These are phyloP conservation scores for Penicillium sp. DNA, from an alignment of 2,329 filamentous ascomycete genomes.

Conservation along the genomic window DNA sequence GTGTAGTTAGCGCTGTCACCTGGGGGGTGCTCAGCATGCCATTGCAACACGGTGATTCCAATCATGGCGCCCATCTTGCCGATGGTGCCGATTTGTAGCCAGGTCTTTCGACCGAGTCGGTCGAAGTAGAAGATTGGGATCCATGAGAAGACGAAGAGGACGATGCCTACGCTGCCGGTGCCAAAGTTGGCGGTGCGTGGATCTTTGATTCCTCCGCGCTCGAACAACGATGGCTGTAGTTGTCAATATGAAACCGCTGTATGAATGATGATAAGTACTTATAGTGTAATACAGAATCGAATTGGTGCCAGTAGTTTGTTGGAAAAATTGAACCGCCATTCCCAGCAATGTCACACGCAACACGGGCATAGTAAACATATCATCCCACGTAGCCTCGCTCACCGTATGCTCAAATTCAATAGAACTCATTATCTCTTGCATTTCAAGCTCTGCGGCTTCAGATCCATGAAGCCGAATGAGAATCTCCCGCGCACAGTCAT, in stretches of 20 bases:
- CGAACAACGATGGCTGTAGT: neutral
- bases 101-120: neutral
- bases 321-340: slow-evolving; percentile 29
- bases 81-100: neutral
- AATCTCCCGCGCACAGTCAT: slow-evolving; percentile 29
- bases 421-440: slow-evolving; percentile 27
- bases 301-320: slow-evolving; percentile 30
- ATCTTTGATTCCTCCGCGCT: neutral
- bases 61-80: neutral
- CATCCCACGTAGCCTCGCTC: slow-evolving; percentile 21
- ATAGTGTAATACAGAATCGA: slow-evolving; percentile 28
- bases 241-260: neutral
- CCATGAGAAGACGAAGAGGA: neutral
- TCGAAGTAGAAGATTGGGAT: neutral
- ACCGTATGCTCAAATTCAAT: slow-evolving; percentile 26
- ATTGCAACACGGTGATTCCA: neutral
- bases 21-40: neutral
- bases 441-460: slow-evolving; percentile 25
- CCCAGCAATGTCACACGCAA: slow-evolving; percentile 27
- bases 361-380: slow-evolving; percentile 27
- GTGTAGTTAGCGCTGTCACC: neutral
- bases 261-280: neutral
- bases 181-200: neutral
- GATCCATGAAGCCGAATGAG: slow-evolving; percentile 28
- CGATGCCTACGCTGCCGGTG: neutral